Base-by-base conservation (phyloP, 164 flowering plant species). In the Vitis rupestris region DNA sequence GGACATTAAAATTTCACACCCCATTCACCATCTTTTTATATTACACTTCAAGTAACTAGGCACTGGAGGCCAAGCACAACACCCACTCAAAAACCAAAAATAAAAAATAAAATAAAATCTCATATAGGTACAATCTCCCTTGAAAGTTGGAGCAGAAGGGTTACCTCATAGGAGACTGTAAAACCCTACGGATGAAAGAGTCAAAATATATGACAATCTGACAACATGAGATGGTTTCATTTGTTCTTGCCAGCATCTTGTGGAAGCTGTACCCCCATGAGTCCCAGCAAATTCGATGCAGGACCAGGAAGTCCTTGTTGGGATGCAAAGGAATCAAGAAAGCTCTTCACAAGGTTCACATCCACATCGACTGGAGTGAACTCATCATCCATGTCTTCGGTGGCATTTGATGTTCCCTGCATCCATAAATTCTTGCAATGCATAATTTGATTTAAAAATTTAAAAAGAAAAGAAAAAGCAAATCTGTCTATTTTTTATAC, bases 291-390 rank as follows among this genome's bases (percentile, higher is more conserved):
- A 75, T 93, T 95, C 63, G 99, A 91, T 48, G 97, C 86, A 64
- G 99, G 99, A 16, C 99, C 97, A 37, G 99, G 93, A 50, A 88
- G 90, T 31, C 99, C 99, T 75, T 91, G 86, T 80, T 93, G 99
- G 59, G 97, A 86, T 63, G 97, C 84, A 81, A 90, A 88, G 47
- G 99, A 95, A 76, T 93, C 94, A 13, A 95, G 88, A 13, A 95
- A 78, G 81, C 87, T 90, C 79, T 95, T 85, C 74, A 95, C 98
- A 61, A 93, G 88, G 80, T 95, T 95, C 51, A 95, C 75, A 78
- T 95, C 99, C 54, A 90, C 93, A 78, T 95, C 97, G 29, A 95
- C 89, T 0, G 98, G 94, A 55, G 85, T 83, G 60, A 91, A 86
- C 4, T 90, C 97, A 52, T 82, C 90, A 10, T 85, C 94, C 82